Conservation (phyloP, 768 basidiomycete species). For the Xerocomellus dryophilus region DNA sequence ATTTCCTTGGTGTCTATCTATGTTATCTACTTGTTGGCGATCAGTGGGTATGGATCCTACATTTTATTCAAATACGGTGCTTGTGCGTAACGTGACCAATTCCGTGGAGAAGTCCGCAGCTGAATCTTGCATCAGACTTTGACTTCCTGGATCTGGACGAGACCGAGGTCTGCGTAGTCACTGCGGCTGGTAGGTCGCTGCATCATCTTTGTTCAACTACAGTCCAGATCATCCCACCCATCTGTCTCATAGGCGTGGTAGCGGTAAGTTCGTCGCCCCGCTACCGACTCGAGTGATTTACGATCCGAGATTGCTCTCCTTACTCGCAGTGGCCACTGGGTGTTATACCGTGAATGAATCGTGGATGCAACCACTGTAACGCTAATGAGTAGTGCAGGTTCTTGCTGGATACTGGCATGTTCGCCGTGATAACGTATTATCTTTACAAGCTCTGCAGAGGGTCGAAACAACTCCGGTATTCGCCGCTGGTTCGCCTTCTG, state of each 20-base stretch:
- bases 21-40: constrained; percentile 5
- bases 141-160: neutral
- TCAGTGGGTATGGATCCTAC: neutral
- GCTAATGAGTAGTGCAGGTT: neutral
- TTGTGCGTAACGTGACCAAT: neutral
- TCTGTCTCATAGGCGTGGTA: neutral
- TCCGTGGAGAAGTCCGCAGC: neutral
- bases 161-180: neutral
- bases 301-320: neutral
- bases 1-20: constrained; percentile 9
- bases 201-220: neutral
- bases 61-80: neutral
- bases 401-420: neutral
- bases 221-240: neutral
- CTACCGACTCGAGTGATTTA: neutral
- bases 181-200: neutral
- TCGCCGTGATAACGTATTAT: constrained; percentile 2
- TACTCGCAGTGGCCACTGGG: constrained; percentile 3
- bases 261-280: neutral
- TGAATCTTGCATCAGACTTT: neutral
- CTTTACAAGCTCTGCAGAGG: neutral
- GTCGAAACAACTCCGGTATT: neutral
- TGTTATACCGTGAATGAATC: neutral
- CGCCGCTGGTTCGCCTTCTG: constrained; percentile 3
- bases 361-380: neutral